Base-by-base conservation (phyloP, 1,139 yeast genomes). In the Candida mesenterica region DNA sequence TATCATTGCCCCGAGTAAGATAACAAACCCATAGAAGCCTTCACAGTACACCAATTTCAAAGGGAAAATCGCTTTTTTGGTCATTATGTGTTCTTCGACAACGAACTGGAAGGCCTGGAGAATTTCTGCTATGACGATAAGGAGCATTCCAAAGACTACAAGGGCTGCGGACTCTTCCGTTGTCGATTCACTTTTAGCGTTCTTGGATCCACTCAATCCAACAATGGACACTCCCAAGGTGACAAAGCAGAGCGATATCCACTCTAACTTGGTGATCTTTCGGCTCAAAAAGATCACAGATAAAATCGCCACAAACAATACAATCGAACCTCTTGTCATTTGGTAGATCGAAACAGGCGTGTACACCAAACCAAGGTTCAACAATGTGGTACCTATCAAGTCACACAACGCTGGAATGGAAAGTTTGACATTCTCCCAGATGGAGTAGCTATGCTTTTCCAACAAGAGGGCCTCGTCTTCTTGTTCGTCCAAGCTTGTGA, bases 341-440 rank as follows among this genome's bases (percentile, higher is more conserved):
- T 86, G 95, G 57, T 83, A 86, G 31, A 85, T 73, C 2, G 90
- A 82, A n/a, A 85, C 95, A 0, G 95, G 94, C 2, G 81, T 79
- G 53, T 79, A 78, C 12, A 84, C 57, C 43, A 86, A 67, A 1
- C 94, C 95, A n/a, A 84, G 57, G 48, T 84, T 82, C 76, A 85
- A 73, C 48, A 85, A 59, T 0, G 94, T 84, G 2, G 95, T 85
- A 3, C 83, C 92, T 31, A 75, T 53, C 37, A 85, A 69, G 55
- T 86, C 95, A 57, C 89, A 82, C 9, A 74, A 54, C 1, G 94
- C 78, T 1, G 95, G 94, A 24, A 82, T 57, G 0, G 86, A 59
- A 38, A 68, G 57, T 39, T 56, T 55, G 18, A 57, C 37, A 35
- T 60, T 62, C 26, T 59, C 52, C 22, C 44, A 49, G 14, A 60